Percentiles rank a stretch among this genome's conserved stretches.
Evolutionary conservation across 257 asterid species (phyloP).

Genomic region (Nicotiana otophora): DNA sequence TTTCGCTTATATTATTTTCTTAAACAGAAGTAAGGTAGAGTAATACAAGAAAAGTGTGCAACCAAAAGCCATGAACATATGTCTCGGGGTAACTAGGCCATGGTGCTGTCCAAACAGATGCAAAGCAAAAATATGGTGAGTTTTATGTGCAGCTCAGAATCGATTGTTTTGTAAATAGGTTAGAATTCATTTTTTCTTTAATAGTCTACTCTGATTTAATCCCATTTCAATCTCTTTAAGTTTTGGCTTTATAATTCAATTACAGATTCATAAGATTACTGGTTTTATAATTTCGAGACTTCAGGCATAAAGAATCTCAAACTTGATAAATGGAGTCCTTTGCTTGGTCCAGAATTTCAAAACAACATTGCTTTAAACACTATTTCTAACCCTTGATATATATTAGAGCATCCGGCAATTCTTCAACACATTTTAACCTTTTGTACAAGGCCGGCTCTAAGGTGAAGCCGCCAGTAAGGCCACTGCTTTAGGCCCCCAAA

Average conservation of each 20-base stretch:
- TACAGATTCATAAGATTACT: neutral
- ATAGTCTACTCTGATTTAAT: neutral
- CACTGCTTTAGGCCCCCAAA: no score
- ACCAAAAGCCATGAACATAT: neutral
- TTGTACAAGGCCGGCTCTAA: no score
- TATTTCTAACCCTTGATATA: neutral
- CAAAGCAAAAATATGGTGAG: neutral
- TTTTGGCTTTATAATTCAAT: neutral
- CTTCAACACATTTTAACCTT: neutral
- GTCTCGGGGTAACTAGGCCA: neutral
- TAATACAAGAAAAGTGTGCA: neutral
- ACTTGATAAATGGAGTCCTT: neutral
- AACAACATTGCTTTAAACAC: neutral
- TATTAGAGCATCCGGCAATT: neutral
- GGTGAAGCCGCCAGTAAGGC: no score
- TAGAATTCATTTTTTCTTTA: neutral
- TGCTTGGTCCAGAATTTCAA: neutral
- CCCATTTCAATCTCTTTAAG: neutral
- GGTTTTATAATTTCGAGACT: neutral
- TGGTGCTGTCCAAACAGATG: neutral
- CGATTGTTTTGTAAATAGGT: neutral
- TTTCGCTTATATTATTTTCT: neutral
- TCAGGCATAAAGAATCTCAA: neutral
- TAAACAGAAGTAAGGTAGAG: neutral
- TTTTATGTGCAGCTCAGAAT: neutral